phyloP scores from a whole-genome alignment of 768 basidiomycete species.

The Russula griseocarnosa region DNA sequence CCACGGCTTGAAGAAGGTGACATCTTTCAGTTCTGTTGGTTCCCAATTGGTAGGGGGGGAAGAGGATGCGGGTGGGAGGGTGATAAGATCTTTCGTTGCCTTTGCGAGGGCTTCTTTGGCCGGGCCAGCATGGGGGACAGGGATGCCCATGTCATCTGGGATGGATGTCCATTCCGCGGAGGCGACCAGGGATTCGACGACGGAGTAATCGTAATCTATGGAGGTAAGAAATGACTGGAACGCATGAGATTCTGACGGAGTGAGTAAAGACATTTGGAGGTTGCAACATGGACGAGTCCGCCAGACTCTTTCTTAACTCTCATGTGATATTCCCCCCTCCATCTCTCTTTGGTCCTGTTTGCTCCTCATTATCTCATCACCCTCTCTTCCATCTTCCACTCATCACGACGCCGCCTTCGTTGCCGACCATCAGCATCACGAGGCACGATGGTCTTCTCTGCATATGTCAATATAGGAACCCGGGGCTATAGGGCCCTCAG shows the following conservation, averaged over 20 bases:
- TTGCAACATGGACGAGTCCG: slow-evolving; percentile 23
- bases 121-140: slow-evolving; percentile 39
- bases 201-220: slow-evolving; percentile 28
- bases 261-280: slow-evolving; percentile 26
- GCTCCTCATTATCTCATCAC: background rate
- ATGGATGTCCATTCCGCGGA: slow-evolving; percentile 29
- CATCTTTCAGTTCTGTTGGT: slow-evolving; percentile 37
- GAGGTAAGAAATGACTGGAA: slow-evolving; percentile 29
- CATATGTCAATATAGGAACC: too few species aligned
- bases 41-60: slow-evolving; percentile 29
- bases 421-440: too few species aligned
- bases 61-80: slow-evolving; percentile 44
- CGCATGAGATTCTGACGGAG: slow-evolving; percentile 29
- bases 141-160: slow-evolving; percentile 40
- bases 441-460: too few species aligned
- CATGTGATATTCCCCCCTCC: slow-evolving; percentile 26
- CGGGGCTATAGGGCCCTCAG: too few species aligned
- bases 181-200: slow-evolving; percentile 27
- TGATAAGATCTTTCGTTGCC: slow-evolving; percentile 82
- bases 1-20: slow-evolving; percentile 28
- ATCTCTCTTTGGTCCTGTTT: slow-evolving; percentile 13
- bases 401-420: too few species aligned
- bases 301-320: background rate
- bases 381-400: too few species aligned
- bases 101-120: slow-evolving; percentile 66